phyloP scores from a whole-genome alignment of 2,329 filamentous ascomycete genomes.

The Raffaelea ambrosiae region DNA sequence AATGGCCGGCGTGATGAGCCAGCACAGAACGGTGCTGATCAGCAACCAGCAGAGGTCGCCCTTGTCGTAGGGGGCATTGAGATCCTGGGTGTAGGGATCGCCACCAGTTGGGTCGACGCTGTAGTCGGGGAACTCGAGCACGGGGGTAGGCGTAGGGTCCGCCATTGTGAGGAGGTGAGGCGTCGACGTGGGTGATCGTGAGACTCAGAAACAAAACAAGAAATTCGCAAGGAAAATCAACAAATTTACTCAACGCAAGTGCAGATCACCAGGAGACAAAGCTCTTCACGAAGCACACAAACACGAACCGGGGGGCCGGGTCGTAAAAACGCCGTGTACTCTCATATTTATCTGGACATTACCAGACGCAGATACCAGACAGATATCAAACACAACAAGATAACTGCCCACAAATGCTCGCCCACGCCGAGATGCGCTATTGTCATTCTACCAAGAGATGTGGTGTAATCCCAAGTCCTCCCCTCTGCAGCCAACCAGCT shows the following conservation, averaged over 20 bases:
- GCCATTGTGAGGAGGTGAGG: neutral
- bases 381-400: neutral
- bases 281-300: too few relatives aligned
- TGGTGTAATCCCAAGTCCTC: neutral
- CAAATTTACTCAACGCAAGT: too few relatives aligned
- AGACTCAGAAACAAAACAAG: neutral
- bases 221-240: neutral
- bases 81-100: slow-evolving; percentile 15
- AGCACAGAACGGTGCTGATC: slow-evolving; percentile 52
- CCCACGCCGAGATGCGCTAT: neutral
- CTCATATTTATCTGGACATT: neutral
- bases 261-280: too few relatives aligned
- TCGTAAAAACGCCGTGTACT: neutral
- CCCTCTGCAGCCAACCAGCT: neutral
- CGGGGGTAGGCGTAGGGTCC: neutral
- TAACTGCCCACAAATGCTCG: too few relatives aligned
- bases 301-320: neutral
- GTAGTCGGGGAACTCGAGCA: neutral
- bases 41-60: slow-evolving; percentile 53
- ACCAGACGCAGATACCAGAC: neutral
- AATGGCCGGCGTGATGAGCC: slow-evolving; percentile 59
- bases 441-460: neutral
- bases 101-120: slow-evolving; percentile 9
- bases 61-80: slow-evolving; percentile 47
- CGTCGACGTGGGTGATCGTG: neutral